Percentiles rank a stretch among this genome's conserved stretches.
phyloP scores from a whole-genome alignment of 257 asterid genomes.

The Penstemon barbatus region DNA sequence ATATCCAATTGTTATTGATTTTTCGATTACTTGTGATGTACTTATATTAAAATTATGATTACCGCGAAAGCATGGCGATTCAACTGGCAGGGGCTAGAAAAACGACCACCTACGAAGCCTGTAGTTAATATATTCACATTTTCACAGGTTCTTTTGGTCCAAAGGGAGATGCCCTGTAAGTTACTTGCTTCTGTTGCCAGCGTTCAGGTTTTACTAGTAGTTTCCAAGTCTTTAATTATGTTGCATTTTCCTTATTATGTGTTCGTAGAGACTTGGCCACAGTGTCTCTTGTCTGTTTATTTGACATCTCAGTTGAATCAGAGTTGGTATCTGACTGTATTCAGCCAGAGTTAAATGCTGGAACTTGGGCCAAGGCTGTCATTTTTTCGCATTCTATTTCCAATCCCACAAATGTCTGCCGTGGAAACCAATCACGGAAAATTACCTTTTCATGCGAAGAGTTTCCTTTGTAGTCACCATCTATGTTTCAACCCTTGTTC shows the following conservation, averaged over 20 bases:
- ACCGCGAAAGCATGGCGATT: conserved; percentile 1
- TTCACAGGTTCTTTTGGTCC: background rate
- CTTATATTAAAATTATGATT: background rate
- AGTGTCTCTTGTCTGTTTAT: background rate
- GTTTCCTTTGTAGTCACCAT: background rate
- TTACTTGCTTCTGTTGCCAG: background rate
- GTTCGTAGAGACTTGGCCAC: background rate
- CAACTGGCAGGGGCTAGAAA: background rate
- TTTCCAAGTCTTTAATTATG: background rate
- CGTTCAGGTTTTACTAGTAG: background rate
- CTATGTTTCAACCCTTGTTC: background rate
- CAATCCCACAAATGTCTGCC: background rate
- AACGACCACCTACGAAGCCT: conserved; percentile 13
- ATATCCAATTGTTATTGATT: conserved; percentile 2
- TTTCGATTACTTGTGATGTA: background rate
- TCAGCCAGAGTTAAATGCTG: conserved; percentile 11
- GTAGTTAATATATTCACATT: background rate
- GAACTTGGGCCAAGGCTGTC: conserved; percentile 16
- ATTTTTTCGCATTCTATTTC: conserved; percentile 9
- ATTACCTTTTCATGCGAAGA: background rate
- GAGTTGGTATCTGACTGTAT: background rate
- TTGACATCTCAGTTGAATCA: background rate
- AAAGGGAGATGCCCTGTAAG: background rate
- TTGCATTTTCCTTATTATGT: background rate
- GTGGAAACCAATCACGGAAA: background rate